Base-by-base conservation (phyloP, 768 basidiomycete genomes). In the Fomitopsis serialis region DNA sequence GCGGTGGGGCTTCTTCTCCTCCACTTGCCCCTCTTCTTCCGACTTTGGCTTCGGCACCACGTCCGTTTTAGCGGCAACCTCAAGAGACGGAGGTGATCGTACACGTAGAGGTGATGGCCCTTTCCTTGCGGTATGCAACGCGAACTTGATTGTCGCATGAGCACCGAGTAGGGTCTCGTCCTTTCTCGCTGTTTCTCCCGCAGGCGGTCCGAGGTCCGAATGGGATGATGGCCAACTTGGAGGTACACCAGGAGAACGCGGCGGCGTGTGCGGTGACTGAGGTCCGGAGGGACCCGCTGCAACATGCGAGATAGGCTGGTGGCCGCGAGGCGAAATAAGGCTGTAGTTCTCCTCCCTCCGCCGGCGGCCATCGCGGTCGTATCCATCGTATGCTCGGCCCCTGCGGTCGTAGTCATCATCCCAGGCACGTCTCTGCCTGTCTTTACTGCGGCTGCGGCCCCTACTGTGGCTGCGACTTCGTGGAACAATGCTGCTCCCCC, bases 61-160 rank as follows among this genome's bases (percentile, higher is more conserved):
- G 23, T 42, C 40, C 37, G 49, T 50, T 37, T 54, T 50, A 2
- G 56, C 54, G 1, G 54, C 12, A 3, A 49, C 36, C 0, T 52
- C 25, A 13, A 57, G 19, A 13, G 52, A 23, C 23, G 49, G 49
- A 11, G 78, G 80, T 10, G 80, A 81, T 57, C 72, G 78, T 3
- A 62, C 58, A 58, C 69, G 74, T 12, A 68, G 66, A 1, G 80
- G 82, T 0, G 78, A 77, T 1, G 78, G 78, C 21, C 73, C 74
- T 48, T 74, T 77, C 45, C 76, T 67, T 10, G 25, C n/a, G 1
- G n/a, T n/a, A n/a, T 71, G 66, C n/a, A 70, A 61, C 12, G 66
- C 42, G 37, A 77, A 72, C n/a, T 74, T 75, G 3, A 78, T 70
- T 2, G 70, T 57, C 2, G 65, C 53, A 56, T 78, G 79, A 29